A percentile compares a stretch with the other conserved stretches of the same genome.
Conservation (phyloP, 2,329 filamentous ascomycete genomes). For the Arthroderma uncinatum region DNA sequence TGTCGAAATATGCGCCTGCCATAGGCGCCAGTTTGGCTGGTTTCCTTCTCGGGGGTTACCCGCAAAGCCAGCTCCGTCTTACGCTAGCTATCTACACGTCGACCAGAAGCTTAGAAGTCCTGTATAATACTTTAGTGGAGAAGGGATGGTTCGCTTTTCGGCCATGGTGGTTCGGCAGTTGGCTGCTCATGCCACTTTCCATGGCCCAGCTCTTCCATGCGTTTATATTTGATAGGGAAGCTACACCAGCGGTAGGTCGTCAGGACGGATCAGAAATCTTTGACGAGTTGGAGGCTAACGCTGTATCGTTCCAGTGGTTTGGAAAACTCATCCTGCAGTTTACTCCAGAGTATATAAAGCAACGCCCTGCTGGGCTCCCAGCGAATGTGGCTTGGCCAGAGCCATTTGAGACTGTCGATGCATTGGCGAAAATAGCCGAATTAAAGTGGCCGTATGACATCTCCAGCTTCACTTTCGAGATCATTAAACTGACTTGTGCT, state of each 20-base stretch:
- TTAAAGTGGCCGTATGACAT: constrained; percentile 67
- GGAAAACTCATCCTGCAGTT: constrained; percentile 56
- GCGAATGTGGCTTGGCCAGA: constrained; percentile 59
- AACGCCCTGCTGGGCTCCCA: constrained; percentile 58
- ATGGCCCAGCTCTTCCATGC: constrained; percentile 68
- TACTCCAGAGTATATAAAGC: constrained; percentile 68
- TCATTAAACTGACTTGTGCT: constrained; percentile 15
- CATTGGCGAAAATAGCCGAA: constrained; percentile 66
- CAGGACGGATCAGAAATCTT: not conserved
- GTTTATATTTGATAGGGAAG: constrained; percentile 65
- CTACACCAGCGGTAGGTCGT: constrained; percentile 49
- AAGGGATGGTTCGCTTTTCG: constrained; percentile 53
- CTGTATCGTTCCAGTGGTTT: constrained; percentile 35
- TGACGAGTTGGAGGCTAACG: not conserved
- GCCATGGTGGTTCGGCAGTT: constrained; percentile 77
- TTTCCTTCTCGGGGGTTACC: constrained; percentile 69
- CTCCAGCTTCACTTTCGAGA: not conserved
- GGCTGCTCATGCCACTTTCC: constrained; percentile 66
- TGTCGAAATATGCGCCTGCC: constrained; percentile 72
- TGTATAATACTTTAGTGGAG: constrained; percentile 72
- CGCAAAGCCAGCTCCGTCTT: constrained; percentile 57
- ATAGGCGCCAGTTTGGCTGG: constrained; percentile 84
- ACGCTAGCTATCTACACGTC: constrained; percentile 72
- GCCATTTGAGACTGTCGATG: constrained; percentile 66
- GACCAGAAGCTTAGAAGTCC: constrained; percentile 72